These are phyloP conservation scores for Thermomyces lanuginosus DNA, from an alignment of 2,329 filamentous ascomycete species.

Conservation along the genomic window DNA sequence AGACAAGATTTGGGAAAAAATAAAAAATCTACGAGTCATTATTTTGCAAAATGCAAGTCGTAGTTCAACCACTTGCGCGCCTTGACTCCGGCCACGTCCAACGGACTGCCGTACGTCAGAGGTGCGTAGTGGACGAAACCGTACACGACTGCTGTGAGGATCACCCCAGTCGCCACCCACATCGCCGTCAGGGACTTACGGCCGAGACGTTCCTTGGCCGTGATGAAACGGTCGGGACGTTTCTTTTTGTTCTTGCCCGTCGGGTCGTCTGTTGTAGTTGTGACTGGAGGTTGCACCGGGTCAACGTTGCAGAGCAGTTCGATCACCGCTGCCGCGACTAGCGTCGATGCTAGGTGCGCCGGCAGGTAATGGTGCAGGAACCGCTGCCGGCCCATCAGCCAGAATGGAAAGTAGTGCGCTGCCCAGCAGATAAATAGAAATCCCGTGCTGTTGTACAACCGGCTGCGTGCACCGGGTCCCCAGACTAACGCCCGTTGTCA, in stretches of 20 bases:
- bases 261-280: constrained; percentile 22
- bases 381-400: constrained; percentile 90
- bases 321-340: constrained; percentile 78
- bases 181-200: constrained; percentile 59
- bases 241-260: constrained; percentile 28
- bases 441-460: constrained; percentile 93
- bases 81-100: constrained; percentile 61
- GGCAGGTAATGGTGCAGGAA: constrained; percentile 97
- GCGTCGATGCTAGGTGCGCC: constrained; percentile 73
- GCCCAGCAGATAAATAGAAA: constrained; percentile 99
- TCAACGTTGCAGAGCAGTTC: constrained; percentile 95
- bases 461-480: constrained; percentile 62
- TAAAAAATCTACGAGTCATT: constrained; percentile 22
- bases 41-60: constrained; percentile 98
- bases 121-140: constrained; percentile 91
- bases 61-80: constrained; percentile 92
- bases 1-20: too few relatives aligned
- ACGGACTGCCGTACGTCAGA: constrained; percentile 83
- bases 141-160: constrained; percentile 51
- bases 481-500: constrained; percentile 19
- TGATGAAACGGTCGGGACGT: constrained; percentile 41
- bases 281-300: constrained; percentile 42
- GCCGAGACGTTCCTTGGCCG: constrained; percentile 66
- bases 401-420: constrained; percentile 94
- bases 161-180: constrained; percentile 62